Conservation (phyloP, 1,139 yeast species). For the Torulaspora globosa region DNA sequence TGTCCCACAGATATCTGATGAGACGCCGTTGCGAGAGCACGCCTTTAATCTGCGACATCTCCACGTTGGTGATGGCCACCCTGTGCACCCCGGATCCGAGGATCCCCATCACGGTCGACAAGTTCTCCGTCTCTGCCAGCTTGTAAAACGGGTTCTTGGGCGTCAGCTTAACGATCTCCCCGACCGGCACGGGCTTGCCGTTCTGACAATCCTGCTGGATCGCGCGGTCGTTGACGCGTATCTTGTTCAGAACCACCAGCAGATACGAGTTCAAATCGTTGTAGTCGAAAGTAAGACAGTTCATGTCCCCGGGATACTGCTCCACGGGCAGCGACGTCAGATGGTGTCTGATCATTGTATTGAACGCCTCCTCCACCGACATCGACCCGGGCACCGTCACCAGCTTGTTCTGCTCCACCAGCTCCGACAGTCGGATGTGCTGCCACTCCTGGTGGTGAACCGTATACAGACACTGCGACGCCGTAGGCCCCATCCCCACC, state of each 20-base stretch:
- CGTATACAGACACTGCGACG: conserved; percentile 26
- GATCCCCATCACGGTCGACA: conserved; percentile 73
- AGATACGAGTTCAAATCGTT: conserved; percentile 84
- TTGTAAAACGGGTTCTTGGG: conserved; percentile 85
- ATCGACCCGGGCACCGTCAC: conserved; percentile 58
- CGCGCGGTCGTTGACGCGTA: conserved; percentile 40
- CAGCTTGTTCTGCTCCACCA: conserved; percentile 75
- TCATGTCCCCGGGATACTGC: conserved; percentile 48
- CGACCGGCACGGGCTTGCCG: conserved; percentile 36
- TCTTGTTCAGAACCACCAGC: conserved; percentile 66
- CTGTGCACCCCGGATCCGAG: conserved; percentile 91
- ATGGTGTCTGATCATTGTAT: conserved; percentile 62
- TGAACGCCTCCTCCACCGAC: conserved; percentile 85
- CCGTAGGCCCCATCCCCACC: conserved; percentile 21
- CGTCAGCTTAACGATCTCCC: conserved; percentile 49
- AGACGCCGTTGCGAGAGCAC: conserved; percentile 85
- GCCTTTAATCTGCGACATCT: conserved; percentile 54
- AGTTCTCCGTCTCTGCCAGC: conserved; percentile 61
- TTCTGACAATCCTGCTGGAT: conserved; percentile 36
- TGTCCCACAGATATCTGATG: conserved; percentile 81
- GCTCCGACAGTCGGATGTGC: conserved; percentile 62
- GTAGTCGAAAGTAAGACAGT: conserved; percentile 83
- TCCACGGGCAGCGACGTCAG: conserved; percentile 84
- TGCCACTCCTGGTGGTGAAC: conserved; percentile 54
- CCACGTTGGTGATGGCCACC: conserved; percentile 68